Percentiles rank a stretch among this genome's conserved stretches.
Conservation (phyloP, 139 green algal genomes). For the Chloropicon primus region DNA sequence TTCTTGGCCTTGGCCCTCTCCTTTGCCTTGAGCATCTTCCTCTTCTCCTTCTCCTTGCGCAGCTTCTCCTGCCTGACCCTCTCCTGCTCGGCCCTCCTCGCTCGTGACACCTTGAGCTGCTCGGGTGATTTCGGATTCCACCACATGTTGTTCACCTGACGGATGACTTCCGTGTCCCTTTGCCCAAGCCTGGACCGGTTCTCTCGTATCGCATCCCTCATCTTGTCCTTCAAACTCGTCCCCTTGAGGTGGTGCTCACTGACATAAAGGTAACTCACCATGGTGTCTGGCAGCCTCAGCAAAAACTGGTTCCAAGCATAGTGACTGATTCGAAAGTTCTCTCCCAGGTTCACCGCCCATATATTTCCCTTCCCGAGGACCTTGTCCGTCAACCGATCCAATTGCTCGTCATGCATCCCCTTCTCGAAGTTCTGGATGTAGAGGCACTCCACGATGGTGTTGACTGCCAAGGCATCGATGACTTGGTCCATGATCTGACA, state of each 20-base stretch:
- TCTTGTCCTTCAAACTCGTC: slow-evolving; percentile 32
- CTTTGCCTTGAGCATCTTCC: background rate
- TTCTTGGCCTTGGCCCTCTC: background rate
- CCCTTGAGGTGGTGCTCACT: slow-evolving; percentile 37
- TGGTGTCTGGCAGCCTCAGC: slow-evolving; percentile 25
- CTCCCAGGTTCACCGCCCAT: slow-evolving; percentile 46
- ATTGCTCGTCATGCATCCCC: slow-evolving; percentile 38
- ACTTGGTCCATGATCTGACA: slow-evolving; percentile 30
- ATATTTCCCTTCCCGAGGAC: slow-evolving; percentile 27
- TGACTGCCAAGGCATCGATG: slow-evolving; percentile 37
- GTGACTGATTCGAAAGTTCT: slow-evolving; percentile 38
- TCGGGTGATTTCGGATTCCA: slow-evolving; percentile 33
- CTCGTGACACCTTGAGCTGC: background rate
- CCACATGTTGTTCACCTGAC: slow-evolving; percentile 48
- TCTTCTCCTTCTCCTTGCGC: background rate
- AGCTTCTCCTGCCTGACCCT: background rate
- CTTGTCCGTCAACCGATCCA: slow-evolving; percentile 22
- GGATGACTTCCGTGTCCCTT: slow-evolving; percentile 25
- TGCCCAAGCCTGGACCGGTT: slow-evolving; percentile 26
- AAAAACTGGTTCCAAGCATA: slow-evolving; percentile 25
- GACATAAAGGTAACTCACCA: slow-evolving; percentile 42
- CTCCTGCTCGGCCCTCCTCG: background rate
- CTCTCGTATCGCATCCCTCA: slow-evolving; percentile 34
- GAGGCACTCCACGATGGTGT: slow-evolving; percentile 39
- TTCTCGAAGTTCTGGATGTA: slow-evolving; percentile 58